A percentile compares a stretch with the other conserved stretches of the same genome.
phyloP scores from a whole-genome alignment of 2,329 filamentous ascomycete genomes.

The Fusarium penzigii region DNA sequence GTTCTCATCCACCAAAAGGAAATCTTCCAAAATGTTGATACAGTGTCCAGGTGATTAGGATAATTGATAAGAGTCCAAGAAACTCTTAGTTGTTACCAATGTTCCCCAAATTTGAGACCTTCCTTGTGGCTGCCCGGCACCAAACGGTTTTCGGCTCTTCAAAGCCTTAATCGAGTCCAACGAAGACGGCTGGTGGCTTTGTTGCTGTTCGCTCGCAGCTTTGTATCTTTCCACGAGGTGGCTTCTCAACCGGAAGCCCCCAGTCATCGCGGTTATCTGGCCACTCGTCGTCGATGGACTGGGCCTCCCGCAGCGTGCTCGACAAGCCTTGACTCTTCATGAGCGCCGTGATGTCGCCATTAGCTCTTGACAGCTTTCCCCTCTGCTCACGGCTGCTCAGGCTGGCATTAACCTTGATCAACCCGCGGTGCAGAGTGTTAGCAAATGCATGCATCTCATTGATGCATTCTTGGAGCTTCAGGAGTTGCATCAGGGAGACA shows the following conservation, averaged over 20 bases:
- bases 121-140: neutral
- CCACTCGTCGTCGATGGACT: constrained; percentile 21
- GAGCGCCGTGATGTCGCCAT: neutral
- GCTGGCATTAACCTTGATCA: neutral
- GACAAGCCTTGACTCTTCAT: constrained; percentile 21
- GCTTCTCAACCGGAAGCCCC: constrained; percentile 8
- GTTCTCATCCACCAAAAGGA: no score
- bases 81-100: no score
- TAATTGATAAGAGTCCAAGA: no score
- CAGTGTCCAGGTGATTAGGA: no score
- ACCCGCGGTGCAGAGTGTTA: constrained; percentile 1
- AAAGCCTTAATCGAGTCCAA: neutral
- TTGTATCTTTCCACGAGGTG: constrained; percentile 9
- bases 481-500: constrained; percentile 9
- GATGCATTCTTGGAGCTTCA: constrained; percentile 11
- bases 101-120: no score
- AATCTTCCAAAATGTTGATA: no score
- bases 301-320: constrained; percentile 22
- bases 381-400: constrained; percentile 8
- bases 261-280: constrained; percentile 4
- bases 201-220: neutral
- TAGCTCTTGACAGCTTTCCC: neutral
- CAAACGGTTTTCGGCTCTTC: neutral
- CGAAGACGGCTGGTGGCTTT: neutral
- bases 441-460: constrained; percentile 2